These are phyloP conservation scores for Digitaria exilis DNA, from an alignment of 202 grass and related monocot genomes.

Conservation along the genomic window DNA sequence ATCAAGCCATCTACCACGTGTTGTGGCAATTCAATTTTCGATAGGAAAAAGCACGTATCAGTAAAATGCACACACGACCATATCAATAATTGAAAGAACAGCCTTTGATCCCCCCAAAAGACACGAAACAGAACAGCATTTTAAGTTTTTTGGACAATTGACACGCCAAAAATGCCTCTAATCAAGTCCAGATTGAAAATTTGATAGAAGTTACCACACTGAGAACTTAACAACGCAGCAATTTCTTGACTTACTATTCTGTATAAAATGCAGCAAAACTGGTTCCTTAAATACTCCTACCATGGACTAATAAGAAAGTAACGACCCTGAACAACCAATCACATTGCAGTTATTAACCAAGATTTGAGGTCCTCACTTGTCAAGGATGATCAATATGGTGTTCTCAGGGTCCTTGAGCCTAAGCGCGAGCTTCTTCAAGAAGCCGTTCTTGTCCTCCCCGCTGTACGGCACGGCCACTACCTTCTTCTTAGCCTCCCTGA, in stretches of 20 bases:
- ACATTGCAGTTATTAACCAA: conserved; percentile 11
- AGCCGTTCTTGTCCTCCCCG: conserved; percentile 29
- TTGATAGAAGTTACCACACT: not conserved
- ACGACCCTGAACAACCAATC: not conserved
- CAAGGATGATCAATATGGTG: conserved; percentile 31
- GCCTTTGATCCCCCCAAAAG: not conserved
- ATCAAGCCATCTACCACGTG: not conserved
- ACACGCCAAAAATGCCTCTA: not conserved
- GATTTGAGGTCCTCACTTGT: conserved; percentile 25
- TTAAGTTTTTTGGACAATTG: not conserved
- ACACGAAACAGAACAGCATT: not conserved
- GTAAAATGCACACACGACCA: not conserved
- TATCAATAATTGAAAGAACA: not conserved
- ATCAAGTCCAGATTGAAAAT: not conserved
- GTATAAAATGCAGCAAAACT: conserved; percentile 1
- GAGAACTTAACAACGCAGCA: not conserved
- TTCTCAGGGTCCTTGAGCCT: conserved; percentile 37
- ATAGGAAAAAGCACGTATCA: not conserved
- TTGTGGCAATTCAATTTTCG: not conserved
- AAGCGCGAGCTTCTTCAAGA: conserved; percentile 32
- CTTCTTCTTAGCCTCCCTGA: conserved; percentile 34
- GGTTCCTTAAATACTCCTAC: not conserved
- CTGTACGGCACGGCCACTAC: conserved; percentile 14
- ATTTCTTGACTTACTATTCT: not conserved
- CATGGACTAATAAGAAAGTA: not conserved